Conservation (phyloP, 140 eudicot species). For the Flaveria floridana region DNA sequence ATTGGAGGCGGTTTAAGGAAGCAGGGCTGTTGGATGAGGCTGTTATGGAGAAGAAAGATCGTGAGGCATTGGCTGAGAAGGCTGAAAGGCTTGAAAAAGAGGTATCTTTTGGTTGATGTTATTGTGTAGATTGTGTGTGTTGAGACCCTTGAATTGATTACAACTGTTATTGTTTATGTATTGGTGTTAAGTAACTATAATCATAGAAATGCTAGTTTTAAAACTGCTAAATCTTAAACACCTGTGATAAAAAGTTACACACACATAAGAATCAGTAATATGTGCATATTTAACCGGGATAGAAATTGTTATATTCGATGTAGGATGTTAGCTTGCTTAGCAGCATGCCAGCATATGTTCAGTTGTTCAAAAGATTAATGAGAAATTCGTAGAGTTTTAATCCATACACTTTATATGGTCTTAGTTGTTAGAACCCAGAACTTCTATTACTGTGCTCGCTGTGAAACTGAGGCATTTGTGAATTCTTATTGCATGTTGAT, state of each 20-base stretch:
- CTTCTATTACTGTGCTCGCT: neutral
- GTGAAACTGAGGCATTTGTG: neutral
- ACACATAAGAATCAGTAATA: no score
- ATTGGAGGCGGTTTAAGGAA: constrained; percentile 87
- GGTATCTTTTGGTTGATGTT: constrained; percentile 31
- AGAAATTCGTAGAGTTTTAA: neutral
- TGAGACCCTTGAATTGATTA: no score
- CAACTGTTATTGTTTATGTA: no score
- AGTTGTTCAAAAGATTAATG: neutral
- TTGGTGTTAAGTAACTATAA: no score
- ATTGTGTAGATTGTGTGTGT: no score
- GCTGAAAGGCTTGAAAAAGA: constrained; percentile 55
- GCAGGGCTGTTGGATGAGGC: constrained; percentile 84
- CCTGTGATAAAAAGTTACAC: neutral
- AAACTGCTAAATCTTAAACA: neutral
- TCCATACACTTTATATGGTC: neutral
- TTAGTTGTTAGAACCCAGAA: neutral
- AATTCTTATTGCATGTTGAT: neutral
- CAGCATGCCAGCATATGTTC: neutral
- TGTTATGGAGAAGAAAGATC: constrained; percentile 65
- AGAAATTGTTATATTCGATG: neutral
- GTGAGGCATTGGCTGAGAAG: constrained; percentile 51
- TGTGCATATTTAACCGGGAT: neutral
- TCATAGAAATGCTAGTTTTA: neutral
- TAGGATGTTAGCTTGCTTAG: neutral